A percentile compares a stretch with the other conserved stretches of the same genome.
These are phyloP conservation scores for Mallotus nudiflorus DNA, from an alignment of 345 rosid species.

Conservation along the genomic window DNA sequence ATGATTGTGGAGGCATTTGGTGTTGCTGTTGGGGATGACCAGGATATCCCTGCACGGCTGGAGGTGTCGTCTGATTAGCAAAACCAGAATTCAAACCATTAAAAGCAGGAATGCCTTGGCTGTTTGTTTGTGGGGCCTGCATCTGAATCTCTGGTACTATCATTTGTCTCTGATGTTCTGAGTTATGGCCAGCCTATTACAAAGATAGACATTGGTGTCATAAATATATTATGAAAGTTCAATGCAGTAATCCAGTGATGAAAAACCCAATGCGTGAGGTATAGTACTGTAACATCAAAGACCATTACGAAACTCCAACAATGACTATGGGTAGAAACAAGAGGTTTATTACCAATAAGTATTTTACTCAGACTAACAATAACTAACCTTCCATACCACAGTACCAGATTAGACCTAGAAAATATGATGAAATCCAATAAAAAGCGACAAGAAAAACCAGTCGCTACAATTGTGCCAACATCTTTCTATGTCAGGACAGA, in stretches of 20 bases:
- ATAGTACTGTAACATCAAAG: not conserved
- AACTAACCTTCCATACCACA: not conserved
- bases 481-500: not conserved
- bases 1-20: conserved; percentile 62
- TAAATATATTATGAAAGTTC: not conserved
- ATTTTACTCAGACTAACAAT: too few relatives aligned
- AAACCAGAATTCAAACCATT: conserved; percentile 68
- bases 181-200: conserved; percentile 48
- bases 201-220: conserved; percentile 23
- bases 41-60: conserved; percentile 62
- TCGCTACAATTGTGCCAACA: not conserved
- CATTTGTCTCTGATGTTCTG: conserved; percentile 61
- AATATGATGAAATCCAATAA: too few relatives aligned
- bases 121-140: conserved; percentile 72
- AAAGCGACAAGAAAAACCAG: not conserved
- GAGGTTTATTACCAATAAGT: not conserved
- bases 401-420: too few relatives aligned
- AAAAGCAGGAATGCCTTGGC: conserved; percentile 66
- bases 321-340: not conserved
- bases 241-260: not conserved
- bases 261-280: not conserved
- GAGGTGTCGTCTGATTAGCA: conserved; percentile 63
- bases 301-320: not conserved
- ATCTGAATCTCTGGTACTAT: conserved; percentile 62
- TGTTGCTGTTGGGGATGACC: conserved; percentile 68